Conservation (phyloP, 1,139 yeast species). For the Geotrichum reessii region DNA sequence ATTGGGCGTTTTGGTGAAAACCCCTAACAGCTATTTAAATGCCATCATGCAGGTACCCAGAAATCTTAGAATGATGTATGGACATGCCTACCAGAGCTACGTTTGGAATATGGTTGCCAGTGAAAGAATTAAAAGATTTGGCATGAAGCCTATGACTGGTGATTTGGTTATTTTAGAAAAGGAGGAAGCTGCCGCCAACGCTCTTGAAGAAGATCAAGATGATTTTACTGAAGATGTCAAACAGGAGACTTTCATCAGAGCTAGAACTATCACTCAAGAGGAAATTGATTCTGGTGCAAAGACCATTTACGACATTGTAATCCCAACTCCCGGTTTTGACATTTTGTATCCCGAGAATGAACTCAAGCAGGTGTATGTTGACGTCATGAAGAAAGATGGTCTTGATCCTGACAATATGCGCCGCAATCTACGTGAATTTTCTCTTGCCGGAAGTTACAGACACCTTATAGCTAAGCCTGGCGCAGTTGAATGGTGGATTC, state of each 20-base stretch:
- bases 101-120: conserved; percentile 90
- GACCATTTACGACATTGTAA: conserved; percentile 73
- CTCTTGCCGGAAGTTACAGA: conserved; percentile 88
- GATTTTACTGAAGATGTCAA: conserved; percentile 61
- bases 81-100: conserved; percentile 94
- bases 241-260: conserved; percentile 50
- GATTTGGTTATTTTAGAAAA: conserved; percentile 60
- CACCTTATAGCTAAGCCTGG: conserved; percentile 63
- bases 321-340: conserved; percentile 94
- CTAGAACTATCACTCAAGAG: conserved; percentile 64
- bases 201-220: conserved; percentile 42
- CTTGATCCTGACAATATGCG: conserved; percentile 82
- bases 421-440: conserved; percentile 79
- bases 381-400: conserved; percentile 72
- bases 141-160: conserved; percentile 67
- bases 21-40: conserved; percentile 52
- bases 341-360: conserved; percentile 72
- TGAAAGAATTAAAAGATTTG: conserved; percentile 65
- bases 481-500: conserved; percentile 56
- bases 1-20: conserved; percentile 50
- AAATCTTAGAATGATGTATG: conserved; percentile 88
- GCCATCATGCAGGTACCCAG: conserved; percentile 92
- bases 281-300: conserved; percentile 58
- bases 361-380: conserved; percentile 58
- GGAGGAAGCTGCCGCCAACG: conserved; percentile 14